A percentile compares a stretch with the other conserved stretches of the same genome.
Evolutionary conservation across 129 eudicot species (phyloP).

Genomic region (Gnaphalium uliginosum): DNA sequence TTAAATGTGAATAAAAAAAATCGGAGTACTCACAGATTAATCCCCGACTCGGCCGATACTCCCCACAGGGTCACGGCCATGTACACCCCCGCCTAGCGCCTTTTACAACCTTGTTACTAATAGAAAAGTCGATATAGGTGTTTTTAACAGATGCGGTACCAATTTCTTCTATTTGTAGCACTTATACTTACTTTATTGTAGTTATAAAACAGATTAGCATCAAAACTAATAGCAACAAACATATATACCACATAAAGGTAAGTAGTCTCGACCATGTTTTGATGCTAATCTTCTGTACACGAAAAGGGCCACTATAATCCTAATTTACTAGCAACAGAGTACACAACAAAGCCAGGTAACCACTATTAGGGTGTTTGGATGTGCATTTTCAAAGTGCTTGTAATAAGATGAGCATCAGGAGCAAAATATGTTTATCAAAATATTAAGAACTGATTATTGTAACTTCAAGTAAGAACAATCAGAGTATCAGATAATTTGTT

Average conservation of each 20-base stretch:
- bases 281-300: neutral
- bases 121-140: neutral
- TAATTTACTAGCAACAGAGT: neutral
- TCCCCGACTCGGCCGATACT: too few species aligned
- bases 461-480: neutral
- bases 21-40: too few species aligned
- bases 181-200: too few species aligned
- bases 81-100: too few species aligned
- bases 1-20: too few species aligned
- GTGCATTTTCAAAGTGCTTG: neutral
- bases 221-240: neutral
- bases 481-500: neutral
- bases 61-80: too few species aligned
- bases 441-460: neutral
- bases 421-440: neutral
- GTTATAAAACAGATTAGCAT: neutral
- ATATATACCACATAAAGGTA: neutral
- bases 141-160: neutral
- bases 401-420: neutral
- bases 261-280: neutral
- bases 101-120: too few species aligned
- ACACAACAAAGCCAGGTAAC: neutral
- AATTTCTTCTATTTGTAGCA: neutral
- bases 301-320: too few species aligned
- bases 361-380: neutral